These are phyloP conservation scores for Kwoniella dendrophila DNA, from an alignment of 768 basidiomycete species.

Conservation along the genomic window DNA sequence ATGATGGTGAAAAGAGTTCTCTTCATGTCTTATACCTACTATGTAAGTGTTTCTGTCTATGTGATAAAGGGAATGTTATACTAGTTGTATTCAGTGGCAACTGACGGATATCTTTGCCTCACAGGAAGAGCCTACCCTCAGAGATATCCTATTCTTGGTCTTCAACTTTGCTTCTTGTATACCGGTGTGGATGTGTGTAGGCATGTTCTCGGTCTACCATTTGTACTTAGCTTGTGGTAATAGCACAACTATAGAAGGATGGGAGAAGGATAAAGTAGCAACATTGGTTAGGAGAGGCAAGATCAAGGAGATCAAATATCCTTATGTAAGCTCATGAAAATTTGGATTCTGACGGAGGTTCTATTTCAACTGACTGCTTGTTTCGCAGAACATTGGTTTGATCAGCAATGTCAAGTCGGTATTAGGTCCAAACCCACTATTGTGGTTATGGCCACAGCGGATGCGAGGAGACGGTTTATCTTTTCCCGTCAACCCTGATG, in stretches of 20 bases:
- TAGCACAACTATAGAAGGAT: constrained; percentile 93
- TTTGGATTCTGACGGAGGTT: no score
- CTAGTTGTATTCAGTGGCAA: neutral
- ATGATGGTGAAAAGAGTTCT: constrained; percentile 21
- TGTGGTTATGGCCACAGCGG: constrained; percentile 83
- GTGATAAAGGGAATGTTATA: neutral
- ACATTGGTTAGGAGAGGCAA: constrained; percentile 81
- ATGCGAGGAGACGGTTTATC: constrained; percentile 71
- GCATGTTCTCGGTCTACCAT: constrained; percentile 90
- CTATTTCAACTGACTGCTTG: no score
- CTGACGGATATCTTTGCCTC: neutral
- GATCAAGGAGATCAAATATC: constrained; percentile 87
- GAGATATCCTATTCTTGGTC: constrained; percentile 80
- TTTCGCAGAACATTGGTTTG: constrained; percentile 71
- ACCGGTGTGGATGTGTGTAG: constrained; percentile 84
- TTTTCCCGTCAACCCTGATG: constrained; percentile 68
- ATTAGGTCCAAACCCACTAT: constrained; percentile 70
- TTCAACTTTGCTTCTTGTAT: constrained; percentile 82
- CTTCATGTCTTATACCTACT: constrained; percentile 13
- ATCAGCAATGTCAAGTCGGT: constrained; percentile 73
- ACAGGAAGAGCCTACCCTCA: constrained; percentile 69
- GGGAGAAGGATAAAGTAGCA: constrained; percentile 95
- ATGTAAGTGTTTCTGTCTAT: constrained; percentile 9
- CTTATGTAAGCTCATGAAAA: constrained; percentile 82
- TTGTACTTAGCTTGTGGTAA: constrained; percentile 75